These are phyloP conservation scores for Cordyceps pruinosa DNA, from an alignment of 2,329 filamentous ascomycete genomes.

Conservation along the genomic window DNA sequence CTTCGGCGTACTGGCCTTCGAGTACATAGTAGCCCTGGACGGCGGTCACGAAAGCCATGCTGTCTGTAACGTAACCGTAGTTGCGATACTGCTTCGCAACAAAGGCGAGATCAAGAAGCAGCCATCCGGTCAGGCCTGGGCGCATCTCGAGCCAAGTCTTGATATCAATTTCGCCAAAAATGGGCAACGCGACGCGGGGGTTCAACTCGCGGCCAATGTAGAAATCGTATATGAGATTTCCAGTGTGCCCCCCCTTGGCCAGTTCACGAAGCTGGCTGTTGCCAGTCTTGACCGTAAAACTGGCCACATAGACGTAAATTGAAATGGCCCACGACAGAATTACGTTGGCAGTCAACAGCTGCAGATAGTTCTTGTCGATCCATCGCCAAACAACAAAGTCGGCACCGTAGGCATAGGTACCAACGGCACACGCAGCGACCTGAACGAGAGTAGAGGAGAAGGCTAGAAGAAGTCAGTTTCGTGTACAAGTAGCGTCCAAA, in stretches of 20 bases:
- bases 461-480: constrained; percentile 37
- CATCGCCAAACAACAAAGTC: constrained; percentile 83
- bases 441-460: constrained; percentile 67
- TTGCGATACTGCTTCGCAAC: constrained; percentile 78
- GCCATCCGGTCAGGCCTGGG: constrained; percentile 80
- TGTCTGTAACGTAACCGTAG: constrained; percentile 74
- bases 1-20: constrained; percentile 77
- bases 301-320: constrained; percentile 67
- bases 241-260: constrained; percentile 69
- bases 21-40: constrained; percentile 77
- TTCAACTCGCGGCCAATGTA: constrained; percentile 95
- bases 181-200: constrained; percentile 67
- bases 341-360: constrained; percentile 75
- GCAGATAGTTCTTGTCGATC: constrained; percentile 80
- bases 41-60: constrained; percentile 66
- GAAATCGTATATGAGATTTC: constrained; percentile 85
- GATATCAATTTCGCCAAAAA: constrained; percentile 79
- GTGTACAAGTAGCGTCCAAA: fast-evolving
- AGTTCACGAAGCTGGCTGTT: constrained; percentile 67
- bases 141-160: constrained; percentile 82
- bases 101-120: constrained; percentile 73
- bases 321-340: constrained; percentile 65
- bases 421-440: constrained; percentile 58
- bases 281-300: constrained; percentile 67
- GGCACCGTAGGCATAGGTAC: constrained; percentile 67